Evolutionary conservation across 1,284 basidiomycete species (phyloP), one percentile per base, ranked within the genome.

Genomic region (Macrocystidia cucumis): DNA sequence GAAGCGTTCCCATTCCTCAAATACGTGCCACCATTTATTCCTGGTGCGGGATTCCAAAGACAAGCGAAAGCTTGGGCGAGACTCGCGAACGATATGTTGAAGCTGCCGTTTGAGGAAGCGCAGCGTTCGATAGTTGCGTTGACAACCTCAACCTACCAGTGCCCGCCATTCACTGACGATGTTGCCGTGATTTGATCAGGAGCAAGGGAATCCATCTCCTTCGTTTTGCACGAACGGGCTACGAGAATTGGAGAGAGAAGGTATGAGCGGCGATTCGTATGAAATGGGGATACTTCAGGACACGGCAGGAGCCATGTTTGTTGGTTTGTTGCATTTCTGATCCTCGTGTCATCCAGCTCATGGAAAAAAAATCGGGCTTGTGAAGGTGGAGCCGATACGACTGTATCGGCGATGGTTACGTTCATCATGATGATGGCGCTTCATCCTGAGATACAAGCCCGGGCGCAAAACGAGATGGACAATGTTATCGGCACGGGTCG

Each of bases 121-220:
- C 70, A 72, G 54, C 55, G 63, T 17, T 66, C 65, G 38, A 65
- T 82, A 59, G 81, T 77, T 37, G n/a, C n/a, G n/a, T n/a, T n/a
- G n/a, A n/a, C n/a, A 44, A 42, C 67, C 48, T 16, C 13, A 7
- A 12, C 12, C 18, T 18, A 6, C 23, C 16, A 25, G 22, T 5
- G 9, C 26, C n/a, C n/a, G n/a, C n/a, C n/a, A n/a, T n/a, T n/a
- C n/a, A n/a, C n/a, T n/a, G n/a, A n/a, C n/a, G n/a, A n/a, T n/a
- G n/a, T 16, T 11, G 9, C 30, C 12, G 28, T 23, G 1, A 17
- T 11, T 21, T 41, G 9, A 28, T 28, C 28, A 30, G 29, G 29
- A 12, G 12, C 3, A 9, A 16, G 27, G 19, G 14, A 11, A 20
- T 37, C 9, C 12, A 16, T 14, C 11, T 1, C 35, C 35, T 1